phyloP scores from a whole-genome alignment of 331 rosid genomes.

The Pyrus hybrid region DNA sequence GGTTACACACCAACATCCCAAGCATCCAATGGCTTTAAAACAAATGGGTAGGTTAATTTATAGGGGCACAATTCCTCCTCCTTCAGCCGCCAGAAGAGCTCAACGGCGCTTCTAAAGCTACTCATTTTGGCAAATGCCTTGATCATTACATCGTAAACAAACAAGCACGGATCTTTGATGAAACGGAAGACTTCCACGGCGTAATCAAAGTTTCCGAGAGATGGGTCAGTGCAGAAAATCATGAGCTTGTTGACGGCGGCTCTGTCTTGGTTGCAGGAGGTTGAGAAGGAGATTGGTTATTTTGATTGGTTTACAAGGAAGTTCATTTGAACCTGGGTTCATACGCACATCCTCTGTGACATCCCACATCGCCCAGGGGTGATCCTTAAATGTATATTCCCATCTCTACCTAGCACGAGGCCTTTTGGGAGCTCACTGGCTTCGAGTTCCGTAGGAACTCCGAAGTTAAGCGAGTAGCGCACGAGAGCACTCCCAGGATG shows the following conservation, averaged over 20 bases:
- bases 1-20: no score
- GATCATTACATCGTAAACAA: constrained; percentile 50
- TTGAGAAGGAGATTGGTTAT: constrained; percentile 37
- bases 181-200: constrained; percentile 38
- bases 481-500: no score
- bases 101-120: constrained; percentile 33
- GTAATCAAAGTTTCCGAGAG: constrained; percentile 31
- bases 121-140: constrained; percentile 38
- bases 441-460: no score
- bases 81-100: constrained; percentile 40
- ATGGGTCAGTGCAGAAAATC: constrained; percentile 36
- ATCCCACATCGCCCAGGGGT: no score
- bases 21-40: constrained; percentile 59
- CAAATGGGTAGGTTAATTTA: constrained; percentile 72
- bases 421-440: no score
- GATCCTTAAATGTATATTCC: no score
- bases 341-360: no score
- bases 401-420: no score
- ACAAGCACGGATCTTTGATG: constrained; percentile 37
- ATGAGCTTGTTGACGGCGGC: constrained; percentile 46
- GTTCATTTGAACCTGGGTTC: no score
- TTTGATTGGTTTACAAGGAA: no score
- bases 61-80: constrained; percentile 49
- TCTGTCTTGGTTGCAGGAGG: constrained; percentile 37
- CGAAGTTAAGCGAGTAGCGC: no score